phyloP scores from a whole-genome alignment of 352 stramenopile genomes.

The Globisporangium camurandrum region DNA sequence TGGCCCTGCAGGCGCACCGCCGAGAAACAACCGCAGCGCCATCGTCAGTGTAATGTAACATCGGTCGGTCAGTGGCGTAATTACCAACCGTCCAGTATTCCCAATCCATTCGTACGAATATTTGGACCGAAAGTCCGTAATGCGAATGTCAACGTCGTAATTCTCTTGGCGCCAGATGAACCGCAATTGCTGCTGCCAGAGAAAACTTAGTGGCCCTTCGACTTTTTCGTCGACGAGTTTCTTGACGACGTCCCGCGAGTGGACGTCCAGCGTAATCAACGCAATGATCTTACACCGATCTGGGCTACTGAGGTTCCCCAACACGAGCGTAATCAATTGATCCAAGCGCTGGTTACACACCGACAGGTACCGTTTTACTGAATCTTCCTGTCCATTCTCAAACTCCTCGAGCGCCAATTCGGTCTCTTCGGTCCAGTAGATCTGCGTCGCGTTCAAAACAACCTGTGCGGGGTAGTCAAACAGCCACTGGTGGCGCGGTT shows the following conservation, averaged over 20 bases:
- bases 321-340: slow-evolving; percentile 89
- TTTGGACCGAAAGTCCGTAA: slow-evolving; percentile 95
- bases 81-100: slow-evolving; percentile 90
- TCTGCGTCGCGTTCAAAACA: slow-evolving; percentile 81
- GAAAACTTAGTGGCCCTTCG: slow-evolving; percentile 79
- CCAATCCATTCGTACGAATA: slow-evolving; percentile 88
- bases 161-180: slow-evolving; percentile 91
- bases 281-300: slow-evolving; percentile 94
- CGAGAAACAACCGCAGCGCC: slow-evolving; percentile 94
- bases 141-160: slow-evolving; percentile 94
- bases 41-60: slow-evolving; percentile 98
- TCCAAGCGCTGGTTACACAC: slow-evolving; percentile 84
- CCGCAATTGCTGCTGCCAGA: slow-evolving; percentile 85
- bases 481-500: slow-evolving; percentile 95
- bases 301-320: slow-evolving; percentile 80
- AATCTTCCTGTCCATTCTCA: slow-evolving; percentile 84
- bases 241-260: slow-evolving; percentile 92
- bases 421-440: slow-evolving; percentile 97
- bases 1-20: slow-evolving; percentile 89
- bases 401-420: slow-evolving; percentile 87
- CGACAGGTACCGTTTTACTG: slow-evolving; percentile 73
- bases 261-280: slow-evolving; percentile 95
- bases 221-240: slow-evolving; percentile 85
- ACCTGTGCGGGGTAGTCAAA: slow-evolving; percentile 95
- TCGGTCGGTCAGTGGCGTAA: slow-evolving; percentile 93